Conservation (phyloP, 2,329 filamentous ascomycete species). For the Cordyceps farinosa region DNA sequence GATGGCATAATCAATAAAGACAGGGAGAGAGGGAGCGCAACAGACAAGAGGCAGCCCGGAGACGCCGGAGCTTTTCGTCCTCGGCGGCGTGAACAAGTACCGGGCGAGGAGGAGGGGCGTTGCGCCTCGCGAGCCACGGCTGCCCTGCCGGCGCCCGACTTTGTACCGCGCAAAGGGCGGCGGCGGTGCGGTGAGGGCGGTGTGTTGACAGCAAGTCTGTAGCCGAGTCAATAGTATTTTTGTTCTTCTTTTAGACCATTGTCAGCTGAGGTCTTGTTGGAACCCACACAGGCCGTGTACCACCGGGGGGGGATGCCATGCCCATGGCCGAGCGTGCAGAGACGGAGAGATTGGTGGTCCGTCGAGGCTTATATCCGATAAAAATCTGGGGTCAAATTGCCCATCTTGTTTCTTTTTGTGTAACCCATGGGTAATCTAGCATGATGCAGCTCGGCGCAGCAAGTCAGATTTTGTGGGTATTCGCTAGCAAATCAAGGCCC, state of each 20-base stretch:
- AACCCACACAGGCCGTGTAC: neutral
- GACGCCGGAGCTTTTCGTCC: conserved; percentile 5
- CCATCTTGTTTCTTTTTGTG: neutral
- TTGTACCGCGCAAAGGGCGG: conserved; percentile 1
- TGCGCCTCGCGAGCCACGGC: conserved; percentile 6
- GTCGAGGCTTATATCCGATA: conserved; percentile 12
- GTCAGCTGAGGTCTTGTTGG: neutral
- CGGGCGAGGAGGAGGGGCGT: neutral
- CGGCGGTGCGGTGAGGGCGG: neutral
- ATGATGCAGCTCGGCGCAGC: conserved; percentile 9
- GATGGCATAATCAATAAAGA: neutral
- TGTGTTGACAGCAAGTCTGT: neutral
- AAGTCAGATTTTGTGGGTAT: conserved; percentile 4
- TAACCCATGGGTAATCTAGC: conserved; percentile 12
- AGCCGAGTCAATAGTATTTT: neutral
- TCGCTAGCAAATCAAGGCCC: neutral
- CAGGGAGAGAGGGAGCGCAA: neutral
- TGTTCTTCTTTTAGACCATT: neutral
- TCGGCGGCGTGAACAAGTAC: neutral
- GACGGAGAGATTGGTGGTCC: neutral
- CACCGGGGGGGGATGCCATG: neutral
- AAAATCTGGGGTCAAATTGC: conserved; percentile 11
- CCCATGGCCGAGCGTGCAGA: neutral
- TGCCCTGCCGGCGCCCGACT: neutral
- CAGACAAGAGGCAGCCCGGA: neutral